A percentile compares a stretch with the other conserved stretches of the same genome.
Evolutionary conservation across 805 yeast genomes (phyloP).

Genomic region (Metschnikowia dekortorum): DNA sequence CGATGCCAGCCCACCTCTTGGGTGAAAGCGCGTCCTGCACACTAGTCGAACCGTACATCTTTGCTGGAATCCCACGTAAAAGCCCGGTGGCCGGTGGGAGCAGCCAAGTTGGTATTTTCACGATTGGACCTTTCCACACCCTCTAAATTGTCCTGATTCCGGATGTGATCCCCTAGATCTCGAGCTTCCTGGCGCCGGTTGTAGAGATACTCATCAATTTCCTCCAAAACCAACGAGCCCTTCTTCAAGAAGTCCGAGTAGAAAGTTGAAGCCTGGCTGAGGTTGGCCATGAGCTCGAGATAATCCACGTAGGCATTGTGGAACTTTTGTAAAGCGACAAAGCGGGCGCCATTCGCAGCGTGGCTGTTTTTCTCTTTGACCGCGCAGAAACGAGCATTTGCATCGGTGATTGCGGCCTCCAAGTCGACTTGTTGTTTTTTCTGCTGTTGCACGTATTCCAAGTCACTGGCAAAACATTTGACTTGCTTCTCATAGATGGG

Average conservation of each 20-base stretch:
- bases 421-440: slow-evolving; percentile 23
- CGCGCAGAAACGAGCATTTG: slow-evolving; percentile 12
- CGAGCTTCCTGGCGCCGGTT: slow-evolving; percentile 50
- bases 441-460: slow-evolving; percentile 41
- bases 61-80: slow-evolving; percentile 1
- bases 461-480: slow-evolving; percentile 45
- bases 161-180: slow-evolving; percentile 36
- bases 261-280: slow-evolving; percentile 66
- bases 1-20: not conserved
- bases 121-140: slow-evolving; percentile 14
- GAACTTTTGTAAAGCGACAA: slow-evolving; percentile 46
- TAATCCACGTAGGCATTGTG: slow-evolving; percentile 49
- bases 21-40: not conserved
- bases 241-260: slow-evolving; percentile 57
- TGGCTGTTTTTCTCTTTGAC: slow-evolving; percentile 6
- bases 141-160: slow-evolving; percentile 11
- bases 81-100: slow-evolving; percentile 11
- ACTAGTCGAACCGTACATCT: not conserved
- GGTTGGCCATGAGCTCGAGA: slow-evolving; percentile 52
- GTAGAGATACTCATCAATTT: slow-evolving; percentile 50
- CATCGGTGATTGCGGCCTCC: slow-evolving; percentile 16
- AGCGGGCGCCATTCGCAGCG: slow-evolving; percentile 35
- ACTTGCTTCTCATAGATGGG: slow-evolving; percentile 39
- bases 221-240: slow-evolving; percentile 41
- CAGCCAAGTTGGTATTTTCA: slow-evolving; percentile 4